Evolutionary conservation across 768 basidiomycete species (phyloP).

Genomic region (Leccinum longicurvipes): DNA sequence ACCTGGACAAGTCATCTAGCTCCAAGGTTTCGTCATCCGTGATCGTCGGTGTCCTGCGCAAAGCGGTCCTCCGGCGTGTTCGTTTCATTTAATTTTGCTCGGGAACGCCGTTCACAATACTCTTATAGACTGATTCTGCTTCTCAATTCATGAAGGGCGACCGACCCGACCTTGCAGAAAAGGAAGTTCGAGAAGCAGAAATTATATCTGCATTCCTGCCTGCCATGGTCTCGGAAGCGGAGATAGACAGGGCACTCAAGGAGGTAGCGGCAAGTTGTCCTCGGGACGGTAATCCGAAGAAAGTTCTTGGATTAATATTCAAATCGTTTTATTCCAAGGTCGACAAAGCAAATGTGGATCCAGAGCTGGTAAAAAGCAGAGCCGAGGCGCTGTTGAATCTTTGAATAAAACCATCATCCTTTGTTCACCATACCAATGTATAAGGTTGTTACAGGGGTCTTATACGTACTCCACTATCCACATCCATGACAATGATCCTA

Average conservation of each 20-base stretch:
- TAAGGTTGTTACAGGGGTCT: background rate
- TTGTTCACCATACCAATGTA: background rate
- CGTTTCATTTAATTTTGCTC: conserved; percentile 24
- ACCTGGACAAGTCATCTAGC: conserved; percentile 55
- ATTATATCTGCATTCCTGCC: conserved; percentile 57
- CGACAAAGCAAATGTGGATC: conserved; percentile 57
- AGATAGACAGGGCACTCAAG: conserved; percentile 51
- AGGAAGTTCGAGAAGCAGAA: conserved; percentile 55
- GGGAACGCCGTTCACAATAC: conserved; percentile 6
- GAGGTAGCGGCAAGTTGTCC: conserved; percentile 35
- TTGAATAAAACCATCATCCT: conserved; percentile 1
- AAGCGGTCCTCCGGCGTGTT: conserved; percentile 57
- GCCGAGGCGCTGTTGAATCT: conserved; percentile 38
- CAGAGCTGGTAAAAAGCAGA: conserved; percentile 53
- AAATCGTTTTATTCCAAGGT: conserved; percentile 62
- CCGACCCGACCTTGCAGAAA: conserved; percentile 63
- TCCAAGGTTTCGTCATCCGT: conserved; percentile 45
- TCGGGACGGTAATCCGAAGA: conserved; percentile 18
- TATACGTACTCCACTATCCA: background rate
- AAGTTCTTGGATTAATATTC: conserved; percentile 46
- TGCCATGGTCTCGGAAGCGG: conserved; percentile 51
- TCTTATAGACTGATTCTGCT: conserved; percentile 54
- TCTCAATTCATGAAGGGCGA: conserved; percentile 52
- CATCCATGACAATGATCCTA: conserved; percentile 1
- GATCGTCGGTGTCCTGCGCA: conserved; percentile 53